Percentiles rank a stretch among this genome's conserved stretches.
phyloP scores from a whole-genome alignment of 1,284 basidiomycete genomes.

The Neonothopanus nambi region DNA sequence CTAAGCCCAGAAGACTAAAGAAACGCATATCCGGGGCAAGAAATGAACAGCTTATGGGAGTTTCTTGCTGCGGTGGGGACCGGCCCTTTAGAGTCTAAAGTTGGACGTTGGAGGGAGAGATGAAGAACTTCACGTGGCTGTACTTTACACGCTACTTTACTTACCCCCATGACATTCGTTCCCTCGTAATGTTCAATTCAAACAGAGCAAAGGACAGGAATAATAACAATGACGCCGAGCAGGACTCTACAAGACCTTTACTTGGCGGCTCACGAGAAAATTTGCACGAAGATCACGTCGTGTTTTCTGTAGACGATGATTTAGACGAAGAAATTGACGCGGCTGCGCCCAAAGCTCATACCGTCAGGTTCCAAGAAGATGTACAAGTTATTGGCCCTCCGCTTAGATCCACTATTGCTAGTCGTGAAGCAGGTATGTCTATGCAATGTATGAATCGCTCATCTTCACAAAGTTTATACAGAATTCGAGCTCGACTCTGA shows the following conservation, averaged over 20 bases:
- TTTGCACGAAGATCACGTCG: constrained; percentile 28
- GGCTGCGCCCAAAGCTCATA: constrained; percentile 28
- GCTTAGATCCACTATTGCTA: constrained; percentile 66
- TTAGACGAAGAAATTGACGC: constrained; percentile 36
- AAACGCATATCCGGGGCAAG: background rate
- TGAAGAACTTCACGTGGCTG: constrained; percentile 1
- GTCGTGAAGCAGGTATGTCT: constrained; percentile 74
- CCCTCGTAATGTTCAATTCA: constrained; percentile 8
- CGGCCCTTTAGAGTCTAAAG: too few relatives aligned
- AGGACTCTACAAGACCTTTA: constrained; percentile 20
- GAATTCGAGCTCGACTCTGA: constrained; percentile 80
- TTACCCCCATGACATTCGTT: constrained; percentile 3
- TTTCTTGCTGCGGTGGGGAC: too few relatives aligned
- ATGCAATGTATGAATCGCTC: constrained; percentile 18
- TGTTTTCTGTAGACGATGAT: constrained; percentile 50
- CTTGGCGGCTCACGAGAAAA: constrained; percentile 6
- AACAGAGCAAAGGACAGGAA: constrained; percentile 18
- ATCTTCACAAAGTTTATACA: constrained; percentile 28
- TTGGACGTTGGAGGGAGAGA: too few relatives aligned
- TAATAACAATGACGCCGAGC: constrained; percentile 22
- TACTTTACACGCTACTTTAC: background rate
- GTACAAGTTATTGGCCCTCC: constrained; percentile 67
- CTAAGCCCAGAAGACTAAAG: constrained; percentile 2
- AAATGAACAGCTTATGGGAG: background rate
- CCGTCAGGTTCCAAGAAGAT: constrained; percentile 64